phyloP scores from a whole-genome alignment of 1,284 basidiomycete genomes.

The Cutaneotrichosporon mucoides region DNA sequence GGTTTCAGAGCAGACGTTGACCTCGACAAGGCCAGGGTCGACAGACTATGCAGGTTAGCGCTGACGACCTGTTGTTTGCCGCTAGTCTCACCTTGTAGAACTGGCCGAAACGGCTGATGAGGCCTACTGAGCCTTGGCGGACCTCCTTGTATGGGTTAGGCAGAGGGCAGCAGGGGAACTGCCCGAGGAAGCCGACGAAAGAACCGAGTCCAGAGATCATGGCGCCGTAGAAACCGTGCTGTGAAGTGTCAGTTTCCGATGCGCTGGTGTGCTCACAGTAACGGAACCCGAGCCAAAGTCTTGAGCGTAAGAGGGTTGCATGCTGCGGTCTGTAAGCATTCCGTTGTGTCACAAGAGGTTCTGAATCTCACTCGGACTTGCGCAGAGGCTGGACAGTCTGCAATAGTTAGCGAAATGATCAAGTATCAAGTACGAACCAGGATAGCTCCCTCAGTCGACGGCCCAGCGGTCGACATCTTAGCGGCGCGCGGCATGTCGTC shows the following conservation, averaged over 20 bases:
- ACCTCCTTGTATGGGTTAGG: constrained; percentile 54
- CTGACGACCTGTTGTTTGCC: neutral
- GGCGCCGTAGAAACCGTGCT: constrained; percentile 82
- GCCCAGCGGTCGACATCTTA: constrained; percentile 22
- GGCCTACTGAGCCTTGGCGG: constrained; percentile 74
- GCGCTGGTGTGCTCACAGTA: constrained; percentile 46
- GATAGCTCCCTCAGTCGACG: neutral
- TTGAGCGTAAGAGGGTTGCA: constrained; percentile 75
- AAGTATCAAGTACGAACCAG: neutral
- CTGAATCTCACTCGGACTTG: constrained; percentile 38
- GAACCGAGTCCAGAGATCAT: constrained; percentile 60
- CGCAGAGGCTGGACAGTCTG: constrained; percentile 47
- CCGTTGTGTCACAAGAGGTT: too few relatives aligned
- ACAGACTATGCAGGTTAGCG: constrained; percentile 54
- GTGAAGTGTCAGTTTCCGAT: constrained; percentile 39
- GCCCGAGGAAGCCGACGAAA: constrained; percentile 58
- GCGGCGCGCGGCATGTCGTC: constrained; percentile 32
- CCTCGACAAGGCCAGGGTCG: constrained; percentile 84
- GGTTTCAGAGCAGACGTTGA: constrained; percentile 88
- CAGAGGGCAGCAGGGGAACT: constrained; percentile 77
- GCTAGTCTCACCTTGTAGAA: constrained; percentile 59
- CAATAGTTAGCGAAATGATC: constrained; percentile 5
- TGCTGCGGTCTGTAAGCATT: constrained; percentile 24
- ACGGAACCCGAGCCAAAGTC: constrained; percentile 62
- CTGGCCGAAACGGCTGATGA: constrained; percentile 85